Evolutionary conservation across 1,284 basidiomycete genomes (phyloP).

Genomic region (Baeospora myosura): DNA sequence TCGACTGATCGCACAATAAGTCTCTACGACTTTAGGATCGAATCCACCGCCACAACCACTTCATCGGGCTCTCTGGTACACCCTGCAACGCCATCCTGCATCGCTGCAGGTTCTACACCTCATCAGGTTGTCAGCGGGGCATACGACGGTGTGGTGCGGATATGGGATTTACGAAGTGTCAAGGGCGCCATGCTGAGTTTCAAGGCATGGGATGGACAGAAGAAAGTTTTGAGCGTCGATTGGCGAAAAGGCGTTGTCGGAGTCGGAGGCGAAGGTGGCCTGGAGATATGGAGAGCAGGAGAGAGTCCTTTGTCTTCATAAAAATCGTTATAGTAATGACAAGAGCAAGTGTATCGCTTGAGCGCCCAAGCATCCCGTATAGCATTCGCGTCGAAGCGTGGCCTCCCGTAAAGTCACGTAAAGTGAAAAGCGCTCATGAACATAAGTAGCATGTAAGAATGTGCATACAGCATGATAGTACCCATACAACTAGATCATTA

Average conservation of each 20-base stretch:
- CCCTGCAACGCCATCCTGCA: slow-evolving; percentile 67
- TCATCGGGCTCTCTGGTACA: slow-evolving; percentile 56
- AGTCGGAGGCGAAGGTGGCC: slow-evolving; percentile 78
- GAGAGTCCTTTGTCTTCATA: too few species aligned
- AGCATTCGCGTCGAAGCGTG: too few species aligned
- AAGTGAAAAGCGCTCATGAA: too few species aligned
- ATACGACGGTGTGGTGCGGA: slow-evolving; percentile 74
- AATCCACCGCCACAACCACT: slow-evolving; percentile 28
- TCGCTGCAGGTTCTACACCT: slow-evolving; percentile 44
- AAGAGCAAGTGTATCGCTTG: neutral
- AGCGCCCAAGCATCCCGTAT: neutral
- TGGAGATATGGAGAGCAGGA: slow-evolving; percentile 70
- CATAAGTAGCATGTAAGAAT: neutral
- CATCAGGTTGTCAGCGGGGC: slow-evolving; percentile 74
- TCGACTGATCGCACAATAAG: slow-evolving; percentile 66
- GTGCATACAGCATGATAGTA: too few species aligned
- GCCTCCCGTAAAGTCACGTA: too few species aligned
- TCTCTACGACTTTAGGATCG: slow-evolving; percentile 56
- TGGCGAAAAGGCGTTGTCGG: slow-evolving; percentile 70
- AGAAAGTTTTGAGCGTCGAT: slow-evolving; percentile 69
- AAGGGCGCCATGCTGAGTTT: slow-evolving; percentile 63
- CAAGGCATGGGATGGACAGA: slow-evolving; percentile 45
- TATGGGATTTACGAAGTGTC: slow-evolving; percentile 82
- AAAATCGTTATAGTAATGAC: neutral
- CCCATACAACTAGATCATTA: slow-evolving; percentile 17